These are phyloP conservation scores for Dovyalis caffra DNA, from an alignment of 345 rosid species.

Conservation along the genomic window DNA sequence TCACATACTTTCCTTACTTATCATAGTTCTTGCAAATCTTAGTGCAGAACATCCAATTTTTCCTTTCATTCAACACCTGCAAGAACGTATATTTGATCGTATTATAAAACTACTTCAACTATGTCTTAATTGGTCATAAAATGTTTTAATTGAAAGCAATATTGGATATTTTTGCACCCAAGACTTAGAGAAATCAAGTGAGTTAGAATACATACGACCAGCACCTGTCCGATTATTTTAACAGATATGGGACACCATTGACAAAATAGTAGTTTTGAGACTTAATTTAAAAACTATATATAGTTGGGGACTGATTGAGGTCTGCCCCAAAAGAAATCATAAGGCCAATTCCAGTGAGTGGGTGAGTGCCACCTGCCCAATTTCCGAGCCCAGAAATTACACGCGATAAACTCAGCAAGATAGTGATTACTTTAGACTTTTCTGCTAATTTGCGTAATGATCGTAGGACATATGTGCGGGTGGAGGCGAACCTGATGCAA, in stretches of 20 bases:
- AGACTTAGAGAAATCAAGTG: no score
- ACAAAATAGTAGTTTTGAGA: background rate
- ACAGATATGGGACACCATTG: no score
- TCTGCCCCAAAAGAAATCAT: background rate
- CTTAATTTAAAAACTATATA: background rate
- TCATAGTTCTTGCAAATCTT: no score
- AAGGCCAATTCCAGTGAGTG: background rate
- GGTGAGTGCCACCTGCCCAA: background rate
- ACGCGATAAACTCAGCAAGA: background rate
- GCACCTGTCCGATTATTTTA: no score
- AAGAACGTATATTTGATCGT: background rate
- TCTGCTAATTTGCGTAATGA: background rate
- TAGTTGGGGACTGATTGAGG: background rate
- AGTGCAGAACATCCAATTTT: background rate
- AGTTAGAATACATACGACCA: no score
- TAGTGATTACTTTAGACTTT: background rate
- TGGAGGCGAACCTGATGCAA: background rate
- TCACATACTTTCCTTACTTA: background rate
- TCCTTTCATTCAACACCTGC: background rate
- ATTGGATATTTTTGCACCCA: no score
- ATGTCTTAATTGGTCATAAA: background rate
- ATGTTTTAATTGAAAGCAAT: background rate
- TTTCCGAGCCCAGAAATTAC: background rate
- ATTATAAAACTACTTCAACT: background rate
- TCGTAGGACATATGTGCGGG: background rate